Evolutionary conservation across 2,329 filamentous ascomycete genomes (phyloP).

Genomic region (Cordyceps javanica): DNA sequence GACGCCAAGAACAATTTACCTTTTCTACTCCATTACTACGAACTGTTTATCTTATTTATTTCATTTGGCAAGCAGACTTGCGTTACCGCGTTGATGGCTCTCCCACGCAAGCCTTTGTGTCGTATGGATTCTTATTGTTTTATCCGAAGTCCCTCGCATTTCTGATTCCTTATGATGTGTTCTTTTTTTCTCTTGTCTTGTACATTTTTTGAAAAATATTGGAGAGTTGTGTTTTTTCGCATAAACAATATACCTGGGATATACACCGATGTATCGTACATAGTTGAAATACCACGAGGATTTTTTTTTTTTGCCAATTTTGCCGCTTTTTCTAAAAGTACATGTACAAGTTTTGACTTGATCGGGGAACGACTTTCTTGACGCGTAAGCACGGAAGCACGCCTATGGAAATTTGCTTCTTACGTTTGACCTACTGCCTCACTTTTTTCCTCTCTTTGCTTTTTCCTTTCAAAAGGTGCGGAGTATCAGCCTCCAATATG

Average conservation of each 20-base stretch:
- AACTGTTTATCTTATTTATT: not conserved
- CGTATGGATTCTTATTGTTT: not conserved
- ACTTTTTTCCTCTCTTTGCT: too few relatives aligned
- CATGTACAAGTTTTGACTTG: too few relatives aligned
- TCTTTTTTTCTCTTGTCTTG: not conserved
- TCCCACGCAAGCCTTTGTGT: not conserved
- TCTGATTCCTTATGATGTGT: not conserved
- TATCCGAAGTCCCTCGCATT: not conserved
- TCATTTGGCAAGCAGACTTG: not conserved
- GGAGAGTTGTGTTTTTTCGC: not conserved
- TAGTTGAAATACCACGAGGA: not conserved
- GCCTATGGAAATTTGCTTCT: too few relatives aligned
- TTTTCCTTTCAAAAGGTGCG: too few relatives aligned
- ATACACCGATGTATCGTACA: not conserved
- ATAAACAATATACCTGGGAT: not conserved
- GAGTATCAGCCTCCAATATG: too few relatives aligned
- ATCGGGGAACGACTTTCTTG: too few relatives aligned
- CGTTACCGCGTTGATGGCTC: not conserved
- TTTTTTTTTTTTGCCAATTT: not conserved
- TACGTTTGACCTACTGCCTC: too few relatives aligned
- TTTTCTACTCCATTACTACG: not conserved
- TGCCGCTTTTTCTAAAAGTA: not conserved
- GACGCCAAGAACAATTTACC: conserved; percentile 6
- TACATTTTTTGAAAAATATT: not conserved
- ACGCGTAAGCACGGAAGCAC: too few relatives aligned